Base-by-base conservation (phyloP, 805 yeast genomes). In the Torulaspora franciscae region DNA sequence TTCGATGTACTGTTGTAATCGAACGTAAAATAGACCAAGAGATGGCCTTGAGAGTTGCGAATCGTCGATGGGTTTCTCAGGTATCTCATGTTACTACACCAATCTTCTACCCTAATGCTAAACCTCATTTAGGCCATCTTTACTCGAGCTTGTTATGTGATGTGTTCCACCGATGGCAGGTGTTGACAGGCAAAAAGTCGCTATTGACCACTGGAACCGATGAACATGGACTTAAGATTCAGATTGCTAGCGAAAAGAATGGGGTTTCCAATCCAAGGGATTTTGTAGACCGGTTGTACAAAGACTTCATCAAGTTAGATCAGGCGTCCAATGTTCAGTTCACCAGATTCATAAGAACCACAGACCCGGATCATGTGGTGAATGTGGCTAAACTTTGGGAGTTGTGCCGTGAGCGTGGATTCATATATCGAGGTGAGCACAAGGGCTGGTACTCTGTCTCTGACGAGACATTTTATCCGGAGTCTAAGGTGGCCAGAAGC, bases 161-260 rank as follows among this genome's bases (percentile, higher is more conserved):
- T 65, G 82, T 82, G 1, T 71, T 82, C 40, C 76, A 74, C 49
- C 71, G 96, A 51, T 91, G 95, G 95, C 76, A 76, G 29, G 56
- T 56, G 13, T 65, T 83, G 27, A 62, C 65, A 7, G 66, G 65
- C 0, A 66, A 74, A 1, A 65, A 77, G 0, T 66, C 81, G 1
- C 75, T 68, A 48, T 75, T 90, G 58, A 77, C 86, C 6, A 93
- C 98, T 0, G 99, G 99, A 0, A 90, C 97, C 0, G 99, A 93
- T 63, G 99, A 93, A 65, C 99, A 93, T 63, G 99, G 99, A 0
- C 67, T 89, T 43, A 93, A 93, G 69, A 91, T 91, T 25, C 95
- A 87, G 56, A 72, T 77, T n/a, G 97, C 95, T 0, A 95, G 96
- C 0, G 70, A 68, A 25, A 71, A 70, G 46, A 73, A 71, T 6